Conservation (phyloP, 768 basidiomycete genomes). For the Tylopilus sp. region DNA sequence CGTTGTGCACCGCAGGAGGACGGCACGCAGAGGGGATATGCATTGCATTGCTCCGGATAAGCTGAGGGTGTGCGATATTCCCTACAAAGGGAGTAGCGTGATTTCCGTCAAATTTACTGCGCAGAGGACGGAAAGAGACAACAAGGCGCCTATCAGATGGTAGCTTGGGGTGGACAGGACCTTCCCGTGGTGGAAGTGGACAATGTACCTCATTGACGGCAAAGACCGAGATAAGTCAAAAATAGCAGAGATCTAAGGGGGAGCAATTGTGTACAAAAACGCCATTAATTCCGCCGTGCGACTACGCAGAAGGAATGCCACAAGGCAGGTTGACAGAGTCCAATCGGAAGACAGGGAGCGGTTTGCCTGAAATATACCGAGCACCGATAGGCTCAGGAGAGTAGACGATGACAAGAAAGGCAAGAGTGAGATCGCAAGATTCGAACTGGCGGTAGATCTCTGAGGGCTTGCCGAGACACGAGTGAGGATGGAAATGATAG, state of each 20-base stretch:
- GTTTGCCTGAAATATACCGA: constrained; percentile 38
- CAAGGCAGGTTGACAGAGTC: constrained; percentile 35
- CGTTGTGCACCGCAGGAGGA: constrained; percentile 11
- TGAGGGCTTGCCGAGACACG: constrained; percentile 27
- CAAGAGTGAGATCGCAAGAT: constrained; percentile 19
- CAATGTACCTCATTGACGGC: constrained; percentile 35
- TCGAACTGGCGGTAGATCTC: constrained; percentile 19
- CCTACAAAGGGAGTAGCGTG: neutral
- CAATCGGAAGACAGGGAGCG: constrained; percentile 53
- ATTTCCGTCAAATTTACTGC: constrained; percentile 7
- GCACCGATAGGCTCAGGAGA: constrained; percentile 40
- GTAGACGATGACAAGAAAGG: constrained; percentile 31
- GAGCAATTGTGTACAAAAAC: constrained; percentile 42
- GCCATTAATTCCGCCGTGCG: constrained; percentile 32
- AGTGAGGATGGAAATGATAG: constrained; percentile 28
- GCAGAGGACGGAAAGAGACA: constrained; percentile 6
- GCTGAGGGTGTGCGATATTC: neutral
- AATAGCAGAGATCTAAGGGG: constrained; percentile 42
- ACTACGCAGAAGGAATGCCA: constrained; percentile 31
- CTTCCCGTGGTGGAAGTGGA: constrained; percentile 22
- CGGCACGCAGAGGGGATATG: neutral
- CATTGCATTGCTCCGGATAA: neutral
- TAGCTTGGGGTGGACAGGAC: constrained; percentile 12
- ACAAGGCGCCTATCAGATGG: constrained; percentile 18
- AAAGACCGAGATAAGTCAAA: constrained; percentile 27